Evolutionary conservation across 2,329 filamentous ascomycete species (phyloP).

Genomic region (Elsinoe necatrix): DNA sequence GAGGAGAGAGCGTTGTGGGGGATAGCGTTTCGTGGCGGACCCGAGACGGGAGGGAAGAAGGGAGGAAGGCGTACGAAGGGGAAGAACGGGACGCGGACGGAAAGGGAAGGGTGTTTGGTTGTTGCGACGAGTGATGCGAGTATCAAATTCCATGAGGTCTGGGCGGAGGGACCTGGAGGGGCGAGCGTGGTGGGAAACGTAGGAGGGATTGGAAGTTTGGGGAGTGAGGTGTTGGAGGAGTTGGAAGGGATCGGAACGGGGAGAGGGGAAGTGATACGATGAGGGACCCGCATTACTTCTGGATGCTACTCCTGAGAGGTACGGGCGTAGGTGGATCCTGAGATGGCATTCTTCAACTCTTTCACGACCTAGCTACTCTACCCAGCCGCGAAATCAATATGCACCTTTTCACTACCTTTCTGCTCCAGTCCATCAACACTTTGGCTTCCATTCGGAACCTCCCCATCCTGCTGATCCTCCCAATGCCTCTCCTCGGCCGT

Average conservation of each 20-base stretch:
- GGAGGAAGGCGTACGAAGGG: conserved; percentile 22
- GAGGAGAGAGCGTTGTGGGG: conserved; percentile 76
- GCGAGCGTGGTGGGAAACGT: conserved; percentile 46
- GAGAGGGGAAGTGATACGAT: conserved; percentile 37
- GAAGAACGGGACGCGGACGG: conserved; percentile 49
- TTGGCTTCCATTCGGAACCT: conserved; percentile 9
- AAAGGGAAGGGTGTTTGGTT: conserved; percentile 73
- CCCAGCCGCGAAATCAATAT: conserved; percentile 18
- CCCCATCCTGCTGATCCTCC: conserved; percentile 34
- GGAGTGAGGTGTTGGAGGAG: conserved; percentile 76
- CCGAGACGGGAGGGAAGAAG: conserved; percentile 32
- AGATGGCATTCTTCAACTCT: not conserved
- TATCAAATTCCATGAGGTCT: conserved; percentile 93
- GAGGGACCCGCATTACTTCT: conserved; percentile 9
- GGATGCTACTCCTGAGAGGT: not conserved
- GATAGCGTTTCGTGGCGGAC: conserved; percentile 69
- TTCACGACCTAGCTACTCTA: not conserved
- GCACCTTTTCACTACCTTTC: conserved; percentile 16
- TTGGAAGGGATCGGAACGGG: conserved; percentile 72
- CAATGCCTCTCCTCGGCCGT: conserved; percentile 66
- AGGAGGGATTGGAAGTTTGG: conserved; percentile 51
- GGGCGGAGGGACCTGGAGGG: conserved; percentile 38
- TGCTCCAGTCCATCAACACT: no score
- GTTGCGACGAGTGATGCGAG: conserved; percentile 86
- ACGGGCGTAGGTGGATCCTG: not conserved